Evolutionary conservation across 495 filamentous ascomycete species (phyloP).

Genomic region (Xylaria palmicola): DNA sequence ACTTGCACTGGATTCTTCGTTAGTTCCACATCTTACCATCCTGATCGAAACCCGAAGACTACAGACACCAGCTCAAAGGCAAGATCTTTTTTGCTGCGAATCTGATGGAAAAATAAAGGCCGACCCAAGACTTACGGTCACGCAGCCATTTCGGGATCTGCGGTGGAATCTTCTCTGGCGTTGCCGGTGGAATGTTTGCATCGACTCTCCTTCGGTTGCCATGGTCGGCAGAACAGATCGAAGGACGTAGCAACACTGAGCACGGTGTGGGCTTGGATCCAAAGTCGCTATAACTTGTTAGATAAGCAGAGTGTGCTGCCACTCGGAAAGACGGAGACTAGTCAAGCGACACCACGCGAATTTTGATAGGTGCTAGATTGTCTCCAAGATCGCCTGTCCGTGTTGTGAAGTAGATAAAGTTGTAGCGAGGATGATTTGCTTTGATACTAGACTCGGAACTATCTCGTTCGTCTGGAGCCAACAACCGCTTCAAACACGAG

Average conservation of each 20-base stretch:
- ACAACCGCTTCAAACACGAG: not conserved
- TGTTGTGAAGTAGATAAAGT: not conserved
- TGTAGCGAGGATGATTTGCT: conserved; percentile 2
- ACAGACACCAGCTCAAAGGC: not conserved
- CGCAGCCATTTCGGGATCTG: conserved; percentile 31
- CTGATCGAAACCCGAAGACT: not conserved
- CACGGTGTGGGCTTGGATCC: not conserved
- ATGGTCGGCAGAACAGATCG: conserved; percentile 10
- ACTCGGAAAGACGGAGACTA: not conserved
- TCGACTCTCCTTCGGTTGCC: conserved; percentile 20
- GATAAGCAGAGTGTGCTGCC: not conserved
- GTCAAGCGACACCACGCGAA: not conserved
- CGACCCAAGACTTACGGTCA: conserved; percentile 16
- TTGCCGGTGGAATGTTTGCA: conserved; percentile 21
- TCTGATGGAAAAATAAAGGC: not conserved
- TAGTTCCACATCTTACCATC: conserved; percentile 1
- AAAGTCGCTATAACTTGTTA: not conserved
- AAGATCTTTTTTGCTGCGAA: not conserved
- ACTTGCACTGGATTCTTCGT: conserved; percentile 23
- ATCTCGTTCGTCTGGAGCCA: not conserved
- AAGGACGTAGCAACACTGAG: not conserved
- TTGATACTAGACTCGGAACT: conserved; percentile 5
- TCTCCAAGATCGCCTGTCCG: not conserved
- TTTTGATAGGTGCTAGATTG: not conserved
- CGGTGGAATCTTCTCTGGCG: conserved; percentile 33